A percentile compares a stretch with the other conserved stretches of the same genome.
Conservation (phyloP, 805 yeast species). For the Candida suzukii region DNA sequence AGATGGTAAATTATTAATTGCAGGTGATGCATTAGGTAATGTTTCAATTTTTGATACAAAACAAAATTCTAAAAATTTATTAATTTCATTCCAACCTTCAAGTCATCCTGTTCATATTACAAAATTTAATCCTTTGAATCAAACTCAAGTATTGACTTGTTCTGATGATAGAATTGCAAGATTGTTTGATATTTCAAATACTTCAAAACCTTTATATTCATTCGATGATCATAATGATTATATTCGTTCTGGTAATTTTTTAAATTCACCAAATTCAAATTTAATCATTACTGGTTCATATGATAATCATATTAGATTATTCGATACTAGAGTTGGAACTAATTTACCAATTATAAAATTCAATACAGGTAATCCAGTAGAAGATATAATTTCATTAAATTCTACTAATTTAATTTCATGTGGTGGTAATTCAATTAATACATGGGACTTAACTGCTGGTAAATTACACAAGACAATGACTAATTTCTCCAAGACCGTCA, state of each 20-base stretch:
- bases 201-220: conserved; percentile 61
- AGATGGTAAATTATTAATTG: conserved; percentile 87
- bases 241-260: conserved; percentile 72
- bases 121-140: conserved; percentile 74
- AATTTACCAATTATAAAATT: conserved; percentile 53
- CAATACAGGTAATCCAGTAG: conserved; percentile 77
- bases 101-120: conserved; percentile 90
- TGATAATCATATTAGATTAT: conserved; percentile 79
- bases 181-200: conserved; percentile 80
- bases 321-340: conserved; percentile 61
- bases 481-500: conserved; percentile 91
- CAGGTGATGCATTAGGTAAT: conserved; percentile 92
- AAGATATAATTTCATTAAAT: conserved; percentile 67
- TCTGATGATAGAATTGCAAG: conserved; percentile 87
- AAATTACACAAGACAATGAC: conserved; percentile 61
- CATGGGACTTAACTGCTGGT: conserved; percentile 89
- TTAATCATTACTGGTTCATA: conserved; percentile 90
- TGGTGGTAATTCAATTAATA: conserved; percentile 73
- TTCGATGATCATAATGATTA: conserved; percentile 81
- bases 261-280: conserved; percentile 68
- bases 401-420: conserved; percentile 75
- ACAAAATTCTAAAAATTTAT: conserved; percentile 62
- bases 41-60: conserved; percentile 86
- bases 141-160: conserved; percentile 75
- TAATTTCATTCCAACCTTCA: conserved; percentile 78